These are phyloP conservation scores for Malus orientalis DNA, from an alignment of 306 rosid genomes.

Conservation along the genomic window DNA sequence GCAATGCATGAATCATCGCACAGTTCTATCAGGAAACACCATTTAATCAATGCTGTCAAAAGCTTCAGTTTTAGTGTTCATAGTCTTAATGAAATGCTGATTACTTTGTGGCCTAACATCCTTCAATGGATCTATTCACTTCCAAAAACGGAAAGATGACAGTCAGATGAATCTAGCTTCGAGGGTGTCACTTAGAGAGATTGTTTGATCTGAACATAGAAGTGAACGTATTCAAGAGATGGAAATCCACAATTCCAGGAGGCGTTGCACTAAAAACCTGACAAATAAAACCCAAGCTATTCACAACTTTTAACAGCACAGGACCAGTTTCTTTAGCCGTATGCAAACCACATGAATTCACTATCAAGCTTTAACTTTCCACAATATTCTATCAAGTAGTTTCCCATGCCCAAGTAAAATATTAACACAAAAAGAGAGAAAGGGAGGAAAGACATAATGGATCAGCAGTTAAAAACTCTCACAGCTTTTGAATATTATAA, in stretches of 20 bases:
- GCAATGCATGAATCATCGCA: neutral
- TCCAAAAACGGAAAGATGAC: neutral
- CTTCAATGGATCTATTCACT: neutral
- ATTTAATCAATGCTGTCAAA: too few relatives aligned
- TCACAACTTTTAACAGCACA: neutral
- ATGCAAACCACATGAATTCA: neutral
- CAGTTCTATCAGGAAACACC: too few relatives aligned
- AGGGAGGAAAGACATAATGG: neutral
- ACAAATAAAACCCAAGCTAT: neutral
- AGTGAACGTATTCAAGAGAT: neutral
- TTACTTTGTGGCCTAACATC: neutral
- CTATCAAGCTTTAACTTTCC: neutral
- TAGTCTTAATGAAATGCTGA: neutral
- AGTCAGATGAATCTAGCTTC: neutral
- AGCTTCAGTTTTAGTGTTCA: neutral
- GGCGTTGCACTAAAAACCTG: neutral
- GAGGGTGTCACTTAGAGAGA: neutral
- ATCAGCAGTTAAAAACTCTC: neutral
- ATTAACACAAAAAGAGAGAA: neutral
- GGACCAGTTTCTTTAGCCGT: neutral
- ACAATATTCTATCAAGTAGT: neutral
- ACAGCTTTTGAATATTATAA: neutral
- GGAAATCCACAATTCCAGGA: neutral
- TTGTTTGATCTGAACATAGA: neutral
- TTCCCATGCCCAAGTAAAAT: neutral